Evolutionary conservation across 225 moss, liverwort and hornwort genomes (phyloP), one percentile per base, ranked within the genome.

Genomic region (Ulota crispa): DNA sequence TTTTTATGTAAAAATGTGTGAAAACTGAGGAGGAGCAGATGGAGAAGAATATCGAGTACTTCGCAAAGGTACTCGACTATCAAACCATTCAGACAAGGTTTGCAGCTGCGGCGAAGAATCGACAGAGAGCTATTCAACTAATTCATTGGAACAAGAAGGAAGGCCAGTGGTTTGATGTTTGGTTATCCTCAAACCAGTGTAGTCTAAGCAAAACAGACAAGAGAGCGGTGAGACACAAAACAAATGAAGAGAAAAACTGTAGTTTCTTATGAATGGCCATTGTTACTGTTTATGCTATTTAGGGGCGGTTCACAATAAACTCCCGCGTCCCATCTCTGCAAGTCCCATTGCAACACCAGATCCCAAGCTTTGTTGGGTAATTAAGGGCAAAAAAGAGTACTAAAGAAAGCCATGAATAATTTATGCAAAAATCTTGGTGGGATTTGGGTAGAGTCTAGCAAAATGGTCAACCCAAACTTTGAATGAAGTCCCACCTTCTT

Each of bases 121-220:
- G 88, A 63, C 61, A 78, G 43, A 73, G 54, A 62, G 85, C 85
- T 20, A 88, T 88, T 23, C 88, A 88, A 65, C 64, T 60, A 50
- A 77, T 83, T 63, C 85, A 74, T 23, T 88, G 88, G 88, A 88
- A 72, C 68, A 56, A 43, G 64, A 83, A 88, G 69, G 50, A 66
- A 57, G 79, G 83, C 64, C 88, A 88, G 77, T 88, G 88, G 88
- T 88, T 85, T 64, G 88, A 88, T 31, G 80, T 76, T 80, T 88
- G 88, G 88, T 68, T 88, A 3, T 85, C 83, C 42, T 52, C 72
- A 10, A 79, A 75, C 28, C 24, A 32, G 9, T 88, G 84, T 36
- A 77, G 77, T 34, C 13, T 62, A 32, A 87, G 80, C 81, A 41
- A 71, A 32, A 57, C 54, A 30, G 82, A 79, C 85, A 85, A 88